Evolutionary conservation across 208 protist genomes (phyloP).

Genomic region (Pavlovales sp.): DNA sequence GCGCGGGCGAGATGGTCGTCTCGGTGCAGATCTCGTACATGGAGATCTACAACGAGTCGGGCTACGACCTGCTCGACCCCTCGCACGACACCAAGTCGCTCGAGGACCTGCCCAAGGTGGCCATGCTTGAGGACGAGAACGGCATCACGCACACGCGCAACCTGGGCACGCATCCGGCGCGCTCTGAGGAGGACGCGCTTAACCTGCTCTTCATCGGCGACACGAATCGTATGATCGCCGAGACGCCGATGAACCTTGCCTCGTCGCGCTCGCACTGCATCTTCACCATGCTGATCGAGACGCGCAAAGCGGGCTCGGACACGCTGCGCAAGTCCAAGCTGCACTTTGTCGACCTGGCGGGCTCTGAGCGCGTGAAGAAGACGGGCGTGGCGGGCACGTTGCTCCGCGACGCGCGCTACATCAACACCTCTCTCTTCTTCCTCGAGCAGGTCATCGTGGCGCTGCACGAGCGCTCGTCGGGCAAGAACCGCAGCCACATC

Average conservation of each 20-base stretch:
- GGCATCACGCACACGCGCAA: constrained; percentile 32
- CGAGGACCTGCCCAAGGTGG: constrained; percentile 35
- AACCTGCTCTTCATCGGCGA: constrained; percentile 72
- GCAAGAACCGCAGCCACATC: constrained; percentile 53
- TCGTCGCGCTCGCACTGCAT: constrained; percentile 71
- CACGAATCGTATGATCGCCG: constrained; percentile 64
- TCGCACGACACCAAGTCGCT: constrained; percentile 16
- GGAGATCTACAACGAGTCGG: constrained; percentile 60
- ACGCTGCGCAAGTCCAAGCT: constrained; percentile 62
- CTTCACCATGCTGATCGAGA: constrained; percentile 59
- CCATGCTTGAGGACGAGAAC: constrained; percentile 39
- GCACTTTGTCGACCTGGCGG: constrained; percentile 84
- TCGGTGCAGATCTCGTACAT: constrained; percentile 48
- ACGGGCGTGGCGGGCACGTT: constrained; percentile 68
- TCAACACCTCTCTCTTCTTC: constrained; percentile 79
- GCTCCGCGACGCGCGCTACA: constrained; percentile 76
- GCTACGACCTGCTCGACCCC: constrained; percentile 40
- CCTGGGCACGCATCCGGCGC: constrained; percentile 4
- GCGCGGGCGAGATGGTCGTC: neutral
- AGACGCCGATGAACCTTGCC: constrained; percentile 71
- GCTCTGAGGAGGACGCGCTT: constrained; percentile 62
- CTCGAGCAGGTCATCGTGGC: constrained; percentile 68
- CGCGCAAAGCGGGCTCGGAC: constrained; percentile 8
- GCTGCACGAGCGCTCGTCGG: constrained; percentile 39
- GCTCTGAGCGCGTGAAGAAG: constrained; percentile 76